Evolutionary conservation across 352 stramenopile genomes (phyloP).

Genomic region (Peronosclerospora sorghi): DNA sequence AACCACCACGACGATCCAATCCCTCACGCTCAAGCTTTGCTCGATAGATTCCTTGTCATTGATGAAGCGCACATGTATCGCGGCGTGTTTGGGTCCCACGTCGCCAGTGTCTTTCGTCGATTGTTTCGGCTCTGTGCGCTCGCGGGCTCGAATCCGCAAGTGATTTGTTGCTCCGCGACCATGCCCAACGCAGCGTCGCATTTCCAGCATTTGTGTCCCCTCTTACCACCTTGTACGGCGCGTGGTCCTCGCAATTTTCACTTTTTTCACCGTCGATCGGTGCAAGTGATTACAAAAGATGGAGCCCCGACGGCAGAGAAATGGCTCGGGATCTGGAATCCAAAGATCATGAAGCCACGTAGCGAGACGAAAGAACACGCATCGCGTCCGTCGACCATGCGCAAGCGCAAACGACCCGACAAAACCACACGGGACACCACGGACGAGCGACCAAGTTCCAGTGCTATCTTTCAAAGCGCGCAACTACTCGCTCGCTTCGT

Average conservation of each 20-base stretch:
- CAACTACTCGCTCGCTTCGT: conserved; percentile 88
- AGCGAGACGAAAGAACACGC: too few relatives aligned
- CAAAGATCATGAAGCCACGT: conserved; percentile 50
- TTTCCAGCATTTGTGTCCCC: conserved; percentile 86
- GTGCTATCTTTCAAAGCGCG: conserved; percentile 85
- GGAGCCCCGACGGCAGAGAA: conserved; percentile 87
- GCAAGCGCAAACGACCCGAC: conserved; percentile 17
- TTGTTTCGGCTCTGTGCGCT: conserved; percentile 82
- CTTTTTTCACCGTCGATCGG: conserved; percentile 45
- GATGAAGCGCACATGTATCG: conserved; percentile 93
- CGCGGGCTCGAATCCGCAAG: conserved; percentile 73
- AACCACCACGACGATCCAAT: too few relatives aligned
- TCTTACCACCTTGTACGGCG: conserved; percentile 19
- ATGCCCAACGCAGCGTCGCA: conserved; percentile 89
- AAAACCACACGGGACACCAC: too few relatives aligned
- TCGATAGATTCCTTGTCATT: conserved; percentile 61
- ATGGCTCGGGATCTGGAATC: conserved; percentile 94
- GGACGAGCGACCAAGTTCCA: too few relatives aligned
- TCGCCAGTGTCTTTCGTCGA: conserved; percentile 83
- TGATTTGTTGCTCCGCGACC: conserved; percentile 94
- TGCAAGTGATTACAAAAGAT: conserved; percentile 80
- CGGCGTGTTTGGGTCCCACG: conserved; percentile 74
- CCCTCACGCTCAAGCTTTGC: too few relatives aligned
- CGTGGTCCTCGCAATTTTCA: conserved; percentile 29
- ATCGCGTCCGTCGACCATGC: neutral